Base-by-base conservation (phyloP, 352 stramenopile genomes). In the Phytophthora capsici region DNA sequence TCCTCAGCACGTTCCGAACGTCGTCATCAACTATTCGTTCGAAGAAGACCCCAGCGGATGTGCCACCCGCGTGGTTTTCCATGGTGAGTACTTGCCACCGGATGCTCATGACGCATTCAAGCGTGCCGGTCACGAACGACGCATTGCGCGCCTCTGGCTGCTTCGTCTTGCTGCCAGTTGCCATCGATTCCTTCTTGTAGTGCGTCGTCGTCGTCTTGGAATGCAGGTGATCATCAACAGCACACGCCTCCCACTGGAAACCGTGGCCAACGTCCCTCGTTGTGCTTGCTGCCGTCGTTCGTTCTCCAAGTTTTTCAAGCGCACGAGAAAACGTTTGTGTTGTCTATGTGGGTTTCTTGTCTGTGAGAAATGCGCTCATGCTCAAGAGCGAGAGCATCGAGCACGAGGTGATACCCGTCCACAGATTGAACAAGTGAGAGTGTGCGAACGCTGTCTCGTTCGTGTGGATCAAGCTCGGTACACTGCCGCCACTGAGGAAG, bases 301-400 rank as follows among this genome's bases (percentile, higher is more conserved):
- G 3, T 81, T 85, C 34, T 72, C 66, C 3, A 72, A 50, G 20
- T 62, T 67, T 16, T 68, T 77, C 45, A 68, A 67, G 17, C 69
- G 64, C 28, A 55, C 59, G 25, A 63, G 55, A 25, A 82, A 70
- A 65, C 54, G 65, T 0, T 50, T 83, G 20, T 88, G 78, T 46
- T 73, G 69, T 62, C 30, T 81, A 17, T 88, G 78, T 23, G 76
- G 73, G n/a, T 85, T 79, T 48, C 66, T 84, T 34, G 76, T 85
- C 3, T 88, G 78, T 38, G 68, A 84, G 19, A 78, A 75, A 44
- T 88, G 77, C 45, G 79, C 75, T 0, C 56, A 71, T 12, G 64
- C 57, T 23, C 75, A 84, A 64, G 62, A 84, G 37, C 64, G 77
- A 7, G 65, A 80, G 46, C 70, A 77, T n/a, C 63, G 55, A 2